Base-by-base conservation (phyloP, 345 rosid species). In the Salix caprea region DNA sequence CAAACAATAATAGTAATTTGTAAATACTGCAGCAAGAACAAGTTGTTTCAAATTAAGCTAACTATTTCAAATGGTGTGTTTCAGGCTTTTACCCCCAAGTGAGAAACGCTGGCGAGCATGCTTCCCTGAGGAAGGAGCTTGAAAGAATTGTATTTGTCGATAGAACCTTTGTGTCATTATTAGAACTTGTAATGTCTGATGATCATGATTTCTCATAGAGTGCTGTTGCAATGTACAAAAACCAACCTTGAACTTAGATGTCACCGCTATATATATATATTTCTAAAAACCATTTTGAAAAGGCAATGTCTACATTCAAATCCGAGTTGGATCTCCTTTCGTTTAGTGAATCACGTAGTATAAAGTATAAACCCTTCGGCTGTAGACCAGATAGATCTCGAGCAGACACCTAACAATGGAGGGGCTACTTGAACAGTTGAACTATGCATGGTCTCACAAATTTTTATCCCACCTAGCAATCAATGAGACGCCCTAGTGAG, bases 31-130 rank as follows among this genome's bases (percentile, higher is more conserved):
- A 58, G 28, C 28, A n/a, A 9, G 28, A 58, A 58, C 28, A 58
- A 58, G 14, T 23, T 9, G 62, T n/a, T 56, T 56, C 23, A 23
- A 23, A 58, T 58, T 66, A n/a, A 18, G 26, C 46, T 72, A 61
- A 79, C 64, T 78, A 7, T 40, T 12, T 60, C 7, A 18, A 32
- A 44, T 75, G 18, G 19, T 2, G 26, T 30, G 6, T 75, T 67
- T 8, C 88, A 94, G 97, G 94, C 97, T 74, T 95, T 92, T 84
- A 86, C 93, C 58, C 95, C 97, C 65, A 95, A 95, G 90, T 95
- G 87, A 91, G 81, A 78, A 69, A 40, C 34, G 69, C 14, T 10
- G 26, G 74, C 62, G 39, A 40, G 6, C 37, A 24, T 30, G 40
- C 36, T 58, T 58, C 0, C 64, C 14, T 5, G n/a, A 58, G 30